Base-by-base conservation (phyloP, 805 yeast species). In the Saccharomyces kudriavzevii region DNA sequence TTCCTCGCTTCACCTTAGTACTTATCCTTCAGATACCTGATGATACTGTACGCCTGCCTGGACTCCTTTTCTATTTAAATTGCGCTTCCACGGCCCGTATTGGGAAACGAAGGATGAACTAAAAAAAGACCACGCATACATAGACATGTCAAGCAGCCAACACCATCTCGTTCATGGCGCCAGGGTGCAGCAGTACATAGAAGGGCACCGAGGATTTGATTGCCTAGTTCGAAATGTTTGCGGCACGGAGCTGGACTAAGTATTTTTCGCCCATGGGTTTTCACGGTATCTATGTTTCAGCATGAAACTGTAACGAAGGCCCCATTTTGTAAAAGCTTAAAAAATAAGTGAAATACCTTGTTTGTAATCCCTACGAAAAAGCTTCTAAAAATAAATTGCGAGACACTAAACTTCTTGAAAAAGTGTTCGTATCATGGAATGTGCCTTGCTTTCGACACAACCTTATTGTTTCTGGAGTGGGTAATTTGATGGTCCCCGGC, bases 1-100 rank as follows among this genome's bases (percentile, higher is more conserved):
- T 9, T 47, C 48, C 27, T 43, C 10, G 9, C 24, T 3, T 24
- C 43, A 35, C 40, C 51, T 11, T 53, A 51, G 29, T 51, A 49
- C 22, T 22, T 28, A n/a, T 45, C 50, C 17, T n/a, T 30, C 2
- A n/a, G 28, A n/a, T 30, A 35, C n/a, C 14, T 20, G 49, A 26
- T 25, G 9, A 13, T 40, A 11, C 46, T 48, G 46, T 29, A 22
- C 17, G 17, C 22, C 17, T 2, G 17, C 22, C 17, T 2, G 5
- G 17, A 13, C 17, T 14, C 17, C 24, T 20, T 35, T 14, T 35
- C 22, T 17, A 35, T 35, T 35, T 35, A 35, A 35, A 35, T 35
- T 35, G 43, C 43, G 43, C 24, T 35, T 13, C 43, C 43, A 35
- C 22, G n/a, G 5, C 24, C 43, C 43, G 43, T 24, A 20, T 35